Percentiles rank a stretch among this genome's conserved stretches.
These are phyloP conservation scores for Trichoderma gracile DNA, from an alignment of 2,329 filamentous ascomycete genomes.

Conservation along the genomic window DNA sequence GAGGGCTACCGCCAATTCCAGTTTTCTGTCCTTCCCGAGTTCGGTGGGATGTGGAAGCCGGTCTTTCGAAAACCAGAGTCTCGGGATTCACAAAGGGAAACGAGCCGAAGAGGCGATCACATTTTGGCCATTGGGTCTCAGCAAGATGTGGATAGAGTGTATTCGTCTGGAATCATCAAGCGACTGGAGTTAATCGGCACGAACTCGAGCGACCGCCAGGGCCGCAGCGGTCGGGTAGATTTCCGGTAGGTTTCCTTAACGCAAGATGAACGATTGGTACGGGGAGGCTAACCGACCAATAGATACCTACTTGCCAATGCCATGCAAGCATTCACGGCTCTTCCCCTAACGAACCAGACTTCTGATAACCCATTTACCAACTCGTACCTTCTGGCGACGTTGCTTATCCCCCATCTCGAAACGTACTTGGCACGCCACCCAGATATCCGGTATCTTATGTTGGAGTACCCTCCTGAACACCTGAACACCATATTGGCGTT, in stretches of 20 bases:
- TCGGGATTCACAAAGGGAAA: constrained; percentile 33
- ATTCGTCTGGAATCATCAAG: constrained; percentile 50
- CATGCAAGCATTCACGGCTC: constrained; percentile 59
- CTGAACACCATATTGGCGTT: constrained; percentile 58
- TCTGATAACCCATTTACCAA: constrained; percentile 57
- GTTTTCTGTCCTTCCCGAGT: constrained; percentile 50
- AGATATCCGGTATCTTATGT: constrained; percentile 56
- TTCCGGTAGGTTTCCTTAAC: constrained; percentile 50
- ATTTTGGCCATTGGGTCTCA: constrained; percentile 63
- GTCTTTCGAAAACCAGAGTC: constrained; percentile 47
- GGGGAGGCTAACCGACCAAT: constrained; percentile 9
- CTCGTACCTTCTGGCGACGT: constrained; percentile 55
- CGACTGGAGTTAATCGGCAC: constrained; percentile 58
- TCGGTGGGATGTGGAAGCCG: constrained; percentile 54
- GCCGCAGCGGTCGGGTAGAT: constrained; percentile 58
- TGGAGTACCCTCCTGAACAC: constrained; percentile 60
- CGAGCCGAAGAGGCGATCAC: constrained; percentile 52
- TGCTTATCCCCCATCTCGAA: constrained; percentile 62
- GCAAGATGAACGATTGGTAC: neutral
- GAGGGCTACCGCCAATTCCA: constrained; percentile 51
- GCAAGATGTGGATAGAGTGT: constrained; percentile 52
- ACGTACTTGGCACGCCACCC: constrained; percentile 57
- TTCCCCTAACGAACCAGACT: constrained; percentile 51
- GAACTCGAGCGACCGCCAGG: constrained; percentile 48
- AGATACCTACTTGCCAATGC: constrained; percentile 63